Conservation (phyloP, 805 yeast species). For the Candida insectorum region DNA sequence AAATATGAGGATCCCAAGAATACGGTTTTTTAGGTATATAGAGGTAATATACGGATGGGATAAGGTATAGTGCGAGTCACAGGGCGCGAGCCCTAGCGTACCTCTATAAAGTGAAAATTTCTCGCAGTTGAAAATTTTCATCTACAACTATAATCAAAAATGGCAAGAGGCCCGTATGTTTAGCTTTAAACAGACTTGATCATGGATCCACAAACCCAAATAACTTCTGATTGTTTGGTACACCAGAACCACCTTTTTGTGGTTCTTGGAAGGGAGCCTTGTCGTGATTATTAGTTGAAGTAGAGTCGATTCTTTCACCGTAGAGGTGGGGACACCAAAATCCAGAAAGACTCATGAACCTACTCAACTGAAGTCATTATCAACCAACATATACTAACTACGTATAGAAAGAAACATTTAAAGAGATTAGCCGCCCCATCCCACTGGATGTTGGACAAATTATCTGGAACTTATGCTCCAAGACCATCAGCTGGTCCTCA, state of each 20-base stretch:
- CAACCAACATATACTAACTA: constrained; percentile 8
- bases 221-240: constrained; percentile 7
- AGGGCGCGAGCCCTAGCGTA: constrained; percentile 1
- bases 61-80: too few relatives aligned
- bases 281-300: constrained; percentile 37
- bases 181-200: constrained; percentile 3
- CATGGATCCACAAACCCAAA: constrained; percentile 6
- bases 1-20: constrained; percentile 31
- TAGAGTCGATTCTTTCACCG: too few relatives aligned
- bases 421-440: constrained; percentile 99
- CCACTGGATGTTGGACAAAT: constrained; percentile 99
- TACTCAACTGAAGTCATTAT: too few relatives aligned
- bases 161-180: constrained; percentile 57
- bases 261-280: constrained; percentile 46
- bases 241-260: constrained; percentile 5
- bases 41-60: constrained; percentile 1
- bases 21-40: constrained; percentile 22
- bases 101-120: too few relatives aligned
- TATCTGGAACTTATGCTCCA: constrained; percentile 99
- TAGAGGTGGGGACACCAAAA: neutral
- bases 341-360: too few relatives aligned
- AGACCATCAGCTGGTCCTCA: constrained; percentile 99
- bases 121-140: constrained; percentile 1
- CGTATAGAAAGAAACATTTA: constrained; percentile 88
- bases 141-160: constrained; percentile 17